Percentiles rank a stretch among this genome's conserved stretches.
Conservation (phyloP, 495 filamentous ascomycete genomes). For the Rhizodiscina lignyota region DNA sequence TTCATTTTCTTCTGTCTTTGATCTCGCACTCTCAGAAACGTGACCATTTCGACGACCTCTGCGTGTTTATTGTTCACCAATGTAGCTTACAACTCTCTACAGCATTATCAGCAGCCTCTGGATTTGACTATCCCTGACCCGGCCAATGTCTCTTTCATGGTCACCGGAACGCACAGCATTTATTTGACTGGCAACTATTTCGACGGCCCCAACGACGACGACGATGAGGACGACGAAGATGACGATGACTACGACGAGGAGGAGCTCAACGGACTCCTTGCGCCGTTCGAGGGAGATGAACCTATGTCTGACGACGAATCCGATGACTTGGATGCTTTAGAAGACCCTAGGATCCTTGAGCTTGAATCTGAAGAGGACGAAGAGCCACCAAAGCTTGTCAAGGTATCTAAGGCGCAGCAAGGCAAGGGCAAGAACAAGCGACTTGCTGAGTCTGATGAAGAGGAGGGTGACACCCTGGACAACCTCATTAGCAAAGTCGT, state of each 20-base stretch:
- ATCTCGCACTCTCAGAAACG: not conserved
- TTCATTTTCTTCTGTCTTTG: not conserved
- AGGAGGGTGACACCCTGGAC: conserved; percentile 45
- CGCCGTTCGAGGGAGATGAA: conserved; percentile 58
- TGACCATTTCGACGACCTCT: too few relatives aligned
- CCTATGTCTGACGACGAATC: too few relatives aligned
- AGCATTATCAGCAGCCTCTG: conserved; percentile 92
- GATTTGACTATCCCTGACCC: conserved; percentile 76
- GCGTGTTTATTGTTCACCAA: too few relatives aligned
- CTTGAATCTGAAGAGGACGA: conserved; percentile 69
- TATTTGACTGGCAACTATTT: conserved; percentile 95
- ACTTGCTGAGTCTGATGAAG: conserved; percentile 41
- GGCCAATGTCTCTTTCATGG: conserved; percentile 81
- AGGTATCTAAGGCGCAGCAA: conserved; percentile 45
- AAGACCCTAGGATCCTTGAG: conserved; percentile 69
- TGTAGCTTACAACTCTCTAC: too few relatives aligned
- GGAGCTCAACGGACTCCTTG: conserved; percentile 49
- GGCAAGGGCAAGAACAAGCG: conserved; percentile 52
- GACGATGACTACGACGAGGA: conserved; percentile 42
- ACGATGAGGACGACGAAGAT: conserved; percentile 31
- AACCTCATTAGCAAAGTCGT: conserved; percentile 60
- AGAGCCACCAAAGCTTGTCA: conserved; percentile 59
- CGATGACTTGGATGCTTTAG: conserved; percentile 61
- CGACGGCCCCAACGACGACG: conserved; percentile 36
- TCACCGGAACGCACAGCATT: conserved; percentile 74